Conservation (phyloP, 2,329 filamentous ascomycete genomes). For the Elsinoe necatrix region DNA sequence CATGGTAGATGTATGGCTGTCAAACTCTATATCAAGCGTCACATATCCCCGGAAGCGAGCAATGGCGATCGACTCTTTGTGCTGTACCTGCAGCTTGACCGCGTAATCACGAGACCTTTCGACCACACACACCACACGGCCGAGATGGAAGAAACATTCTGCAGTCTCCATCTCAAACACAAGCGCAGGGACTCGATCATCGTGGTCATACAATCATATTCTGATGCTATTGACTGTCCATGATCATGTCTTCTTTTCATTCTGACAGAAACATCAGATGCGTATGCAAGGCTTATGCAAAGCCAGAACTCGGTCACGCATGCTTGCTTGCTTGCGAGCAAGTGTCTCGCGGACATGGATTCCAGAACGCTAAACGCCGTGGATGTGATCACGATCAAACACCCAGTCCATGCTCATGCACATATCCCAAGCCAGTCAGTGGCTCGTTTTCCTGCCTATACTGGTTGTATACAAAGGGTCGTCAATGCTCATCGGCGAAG, state of each 20-base stretch:
- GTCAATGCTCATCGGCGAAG: not conserved
- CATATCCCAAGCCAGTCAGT: not conserved
- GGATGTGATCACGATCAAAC: not conserved
- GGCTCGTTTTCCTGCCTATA: not conserved
- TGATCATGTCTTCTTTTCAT: not conserved
- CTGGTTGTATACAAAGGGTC: not conserved
- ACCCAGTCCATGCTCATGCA: not conserved
- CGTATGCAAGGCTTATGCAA: not conserved
- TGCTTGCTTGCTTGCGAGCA: not conserved
- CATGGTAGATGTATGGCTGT: conserved; percentile 2
- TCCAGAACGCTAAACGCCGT: conserved; percentile 1
- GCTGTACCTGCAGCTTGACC: not conserved
- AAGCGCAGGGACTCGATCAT: not conserved
- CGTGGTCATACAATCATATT: not conserved
- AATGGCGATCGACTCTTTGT: not conserved
- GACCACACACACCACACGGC: not conserved
- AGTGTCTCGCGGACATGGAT: not conserved
- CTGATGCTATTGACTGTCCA: not conserved
- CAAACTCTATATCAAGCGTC: not conserved
- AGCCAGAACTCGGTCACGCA: not conserved
- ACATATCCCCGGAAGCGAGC: not conserved
- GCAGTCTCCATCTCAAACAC: not conserved
- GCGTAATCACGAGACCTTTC: not conserved
- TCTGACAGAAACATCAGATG: not conserved
- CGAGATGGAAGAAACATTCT: no score